Evolutionary conservation across 2,329 filamentous ascomycete species (phyloP).

Genomic region (Aspergillus candidus): DNA sequence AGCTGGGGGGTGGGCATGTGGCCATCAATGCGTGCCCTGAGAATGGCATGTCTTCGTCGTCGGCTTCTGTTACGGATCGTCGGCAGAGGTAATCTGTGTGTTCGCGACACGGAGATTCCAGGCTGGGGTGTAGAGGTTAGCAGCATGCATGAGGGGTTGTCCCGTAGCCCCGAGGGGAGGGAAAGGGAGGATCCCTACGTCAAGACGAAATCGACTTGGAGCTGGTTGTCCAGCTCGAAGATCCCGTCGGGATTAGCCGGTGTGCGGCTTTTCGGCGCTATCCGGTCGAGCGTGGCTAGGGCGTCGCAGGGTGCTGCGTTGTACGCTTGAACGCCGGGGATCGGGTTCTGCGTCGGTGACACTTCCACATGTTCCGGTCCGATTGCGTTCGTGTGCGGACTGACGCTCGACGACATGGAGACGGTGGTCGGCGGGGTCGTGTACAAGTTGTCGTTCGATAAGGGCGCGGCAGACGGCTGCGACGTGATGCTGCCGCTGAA

Average conservation of each 20-base stretch:
- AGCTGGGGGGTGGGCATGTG: constrained; percentile 69
- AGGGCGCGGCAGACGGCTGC: constrained; percentile 21
- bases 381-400: constrained; percentile 22
- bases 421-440: constrained; percentile 31
- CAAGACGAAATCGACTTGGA: constrained; percentile 44
- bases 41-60: constrained; percentile 55
- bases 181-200: constrained; percentile 29
- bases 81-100: constrained; percentile 82
- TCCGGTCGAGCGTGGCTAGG: constrained; percentile 21
- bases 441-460: constrained; percentile 20
- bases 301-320: constrained; percentile 19
- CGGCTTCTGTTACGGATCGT: constrained; percentile 53
- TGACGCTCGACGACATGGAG: constrained; percentile 23
- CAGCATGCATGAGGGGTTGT: background rate
- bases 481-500: constrained; percentile 36
- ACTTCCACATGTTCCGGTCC: constrained; percentile 22
- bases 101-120: constrained; percentile 50
- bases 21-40: constrained; percentile 94
- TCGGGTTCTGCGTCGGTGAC: constrained; percentile 20
- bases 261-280: constrained; percentile 11
- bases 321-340: constrained; percentile 19
- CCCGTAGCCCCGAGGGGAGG: background rate
- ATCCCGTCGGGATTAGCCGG: constrained; percentile 27
- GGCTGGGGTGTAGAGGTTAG: constrained; percentile 28
- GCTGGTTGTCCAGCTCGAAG: constrained; percentile 42